phyloP scores from a whole-genome alignment of 306 rosid genomes.

The Alnus rubra region DNA sequence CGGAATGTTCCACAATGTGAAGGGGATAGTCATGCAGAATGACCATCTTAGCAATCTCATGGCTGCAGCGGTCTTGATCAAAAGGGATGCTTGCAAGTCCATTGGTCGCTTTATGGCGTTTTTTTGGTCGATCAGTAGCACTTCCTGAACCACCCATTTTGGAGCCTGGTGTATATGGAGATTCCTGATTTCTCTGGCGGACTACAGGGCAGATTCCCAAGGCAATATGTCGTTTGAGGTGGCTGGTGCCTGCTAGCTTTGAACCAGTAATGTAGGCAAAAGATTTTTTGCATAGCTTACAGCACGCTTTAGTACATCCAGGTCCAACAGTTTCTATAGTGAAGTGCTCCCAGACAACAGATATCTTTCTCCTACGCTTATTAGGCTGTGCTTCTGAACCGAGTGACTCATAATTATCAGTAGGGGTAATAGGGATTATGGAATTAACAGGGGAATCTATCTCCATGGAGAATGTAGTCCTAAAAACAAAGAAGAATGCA shows the following conservation, averaged over 20 bases:
- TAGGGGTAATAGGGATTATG: conserved; percentile 14
- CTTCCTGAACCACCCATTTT: conserved; percentile 31
- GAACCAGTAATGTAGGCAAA: conserved; percentile 79
- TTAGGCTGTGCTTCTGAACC: conserved; percentile 42
- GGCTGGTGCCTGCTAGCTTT: conserved; percentile 86
- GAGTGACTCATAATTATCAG: conserved; percentile 42
- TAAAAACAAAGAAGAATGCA: conserved; percentile 22
- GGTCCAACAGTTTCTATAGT: conserved; percentile 61
- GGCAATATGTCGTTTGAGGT: conserved; percentile 76
- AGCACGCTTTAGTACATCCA: conserved; percentile 65
- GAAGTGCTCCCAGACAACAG: conserved; percentile 89
- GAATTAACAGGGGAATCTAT: conserved; percentile 26
- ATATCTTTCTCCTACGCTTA: conserved; percentile 69
- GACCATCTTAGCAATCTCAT: conserved; percentile 76
- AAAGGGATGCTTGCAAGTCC: conserved; percentile 43
- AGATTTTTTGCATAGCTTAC: conserved; percentile 75
- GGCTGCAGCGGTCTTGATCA: conserved; percentile 65
- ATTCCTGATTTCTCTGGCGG: conserved; percentile 54
- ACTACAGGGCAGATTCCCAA: conserved; percentile 71
- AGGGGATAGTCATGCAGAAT: conserved; percentile 89
- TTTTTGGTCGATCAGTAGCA: conserved; percentile 49
- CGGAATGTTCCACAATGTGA: conserved; percentile 73
- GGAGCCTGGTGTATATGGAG: conserved; percentile 26
- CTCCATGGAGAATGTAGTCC: conserved; percentile 44
- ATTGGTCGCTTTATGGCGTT: conserved; percentile 48